phyloP scores from a whole-genome alignment of 2,329 filamentous ascomycete genomes.

The Didymella segeticola region DNA sequence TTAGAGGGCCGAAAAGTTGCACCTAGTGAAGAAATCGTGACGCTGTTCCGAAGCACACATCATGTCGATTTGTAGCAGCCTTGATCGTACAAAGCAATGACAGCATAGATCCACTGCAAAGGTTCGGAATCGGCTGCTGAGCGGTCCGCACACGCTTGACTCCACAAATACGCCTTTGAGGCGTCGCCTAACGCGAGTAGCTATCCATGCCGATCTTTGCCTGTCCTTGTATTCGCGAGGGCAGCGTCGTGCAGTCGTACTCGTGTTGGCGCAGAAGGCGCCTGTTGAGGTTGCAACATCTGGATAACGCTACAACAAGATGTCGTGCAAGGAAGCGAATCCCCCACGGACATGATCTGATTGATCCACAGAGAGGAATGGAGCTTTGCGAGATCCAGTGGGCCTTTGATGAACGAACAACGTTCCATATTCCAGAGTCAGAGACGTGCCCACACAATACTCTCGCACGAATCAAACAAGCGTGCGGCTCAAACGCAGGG shows the following conservation, averaged over 20 bases:
- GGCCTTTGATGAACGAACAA: conserved; percentile 3
- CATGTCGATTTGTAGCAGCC: not conserved
- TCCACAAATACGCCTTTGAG: conserved; percentile 2
- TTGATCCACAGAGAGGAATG: conserved; percentile 2
- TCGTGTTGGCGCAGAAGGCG: not conserved
- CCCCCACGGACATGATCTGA: not conserved
- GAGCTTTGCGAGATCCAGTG: conserved; percentile 7
- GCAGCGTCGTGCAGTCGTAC: not conserved
- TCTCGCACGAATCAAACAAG: conserved; percentile 10
- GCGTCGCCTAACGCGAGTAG: conserved; percentile 6
- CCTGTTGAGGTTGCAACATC: not conserved
- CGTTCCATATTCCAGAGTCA: conserved; percentile 9
- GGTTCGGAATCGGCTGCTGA: conserved; percentile 11
- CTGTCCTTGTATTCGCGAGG: not conserved
- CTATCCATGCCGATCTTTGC: conserved; percentile 7
- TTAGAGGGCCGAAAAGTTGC: no score
- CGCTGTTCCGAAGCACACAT: not conserved
- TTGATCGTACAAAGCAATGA: conserved; percentile 11
- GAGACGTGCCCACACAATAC: conserved; percentile 1
- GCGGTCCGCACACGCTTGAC: conserved; percentile 3
- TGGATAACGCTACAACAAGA: not conserved
- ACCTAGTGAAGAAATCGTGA: not conserved
- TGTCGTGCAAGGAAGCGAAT: conserved; percentile 1
- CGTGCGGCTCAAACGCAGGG: conserved; percentile 14
- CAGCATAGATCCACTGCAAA: conserved; percentile 7